Percentiles rank a stretch among this genome's conserved stretches.
phyloP scores from a whole-genome alignment of 352 stramenopile genomes.

The Pythium brassicae region DNA sequence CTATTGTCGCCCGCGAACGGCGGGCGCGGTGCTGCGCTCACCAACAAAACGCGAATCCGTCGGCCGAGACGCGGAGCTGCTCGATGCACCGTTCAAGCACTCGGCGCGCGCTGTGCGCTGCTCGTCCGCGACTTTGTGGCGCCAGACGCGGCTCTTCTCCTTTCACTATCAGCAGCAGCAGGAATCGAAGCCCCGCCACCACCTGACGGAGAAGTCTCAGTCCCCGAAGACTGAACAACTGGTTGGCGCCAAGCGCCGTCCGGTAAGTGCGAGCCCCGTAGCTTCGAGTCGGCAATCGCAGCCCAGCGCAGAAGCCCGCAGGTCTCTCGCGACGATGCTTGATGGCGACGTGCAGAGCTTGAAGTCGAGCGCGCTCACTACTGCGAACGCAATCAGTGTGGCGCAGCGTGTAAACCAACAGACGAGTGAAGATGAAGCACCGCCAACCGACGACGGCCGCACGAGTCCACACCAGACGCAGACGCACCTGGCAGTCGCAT shows the following conservation, averaged over 20 bases:
- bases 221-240: not conserved
- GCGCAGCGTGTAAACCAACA: too few relatives aligned
- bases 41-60: not conserved
- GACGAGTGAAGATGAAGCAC: not conserved
- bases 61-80: not conserved
- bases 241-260: not conserved
- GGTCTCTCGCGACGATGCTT: constrained; percentile 8
- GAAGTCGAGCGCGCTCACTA: too few relatives aligned
- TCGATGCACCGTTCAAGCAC: not conserved
- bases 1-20: constrained; percentile 4
- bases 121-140: constrained; percentile 40
- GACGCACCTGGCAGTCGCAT: too few relatives aligned
- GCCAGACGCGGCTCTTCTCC: constrained; percentile 40
- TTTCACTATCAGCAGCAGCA: constrained; percentile 16
- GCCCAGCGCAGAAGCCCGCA: constrained; percentile 4
- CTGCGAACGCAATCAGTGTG: too few relatives aligned
- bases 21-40: constrained; percentile 1
- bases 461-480: not conserved
- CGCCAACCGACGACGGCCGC: not conserved
- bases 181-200: too few relatives aligned
- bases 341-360: not conserved
- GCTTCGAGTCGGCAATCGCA: not conserved
- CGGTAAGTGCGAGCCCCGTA: constrained; percentile 2
- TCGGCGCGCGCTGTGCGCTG: constrained; percentile 20
- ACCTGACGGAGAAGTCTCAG: not conserved